These are phyloP conservation scores for Amorphotheca resinae DNA, from an alignment of 495 filamentous ascomycete species.

Conservation along the genomic window DNA sequence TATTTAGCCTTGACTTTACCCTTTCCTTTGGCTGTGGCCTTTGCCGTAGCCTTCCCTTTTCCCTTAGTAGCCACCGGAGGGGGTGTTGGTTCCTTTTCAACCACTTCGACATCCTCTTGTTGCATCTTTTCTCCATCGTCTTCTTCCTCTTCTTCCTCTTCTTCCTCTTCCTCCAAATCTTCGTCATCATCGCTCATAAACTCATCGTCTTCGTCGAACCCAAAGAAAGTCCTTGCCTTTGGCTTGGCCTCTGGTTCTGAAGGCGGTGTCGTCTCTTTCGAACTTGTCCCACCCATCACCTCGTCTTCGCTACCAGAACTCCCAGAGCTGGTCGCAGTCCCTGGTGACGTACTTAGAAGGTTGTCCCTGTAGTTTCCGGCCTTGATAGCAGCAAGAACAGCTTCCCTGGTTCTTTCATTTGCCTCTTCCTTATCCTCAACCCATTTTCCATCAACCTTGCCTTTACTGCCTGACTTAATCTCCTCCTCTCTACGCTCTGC, in stretches of 20 bases:
- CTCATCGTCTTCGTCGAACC: constrained; percentile 86
- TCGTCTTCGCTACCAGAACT: constrained; percentile 37
- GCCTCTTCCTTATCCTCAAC: constrained; percentile 83
- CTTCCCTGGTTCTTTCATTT: constrained; percentile 70
- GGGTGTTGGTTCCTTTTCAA: constrained; percentile 15
- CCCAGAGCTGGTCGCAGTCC: constrained; percentile 15
- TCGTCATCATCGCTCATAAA: constrained; percentile 73
- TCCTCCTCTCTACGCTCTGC: constrained; percentile 74
- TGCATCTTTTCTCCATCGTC: constrained; percentile 8
- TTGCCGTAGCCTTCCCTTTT: constrained; percentile 14
- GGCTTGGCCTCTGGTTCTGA: constrained; percentile 32
- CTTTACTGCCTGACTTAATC: constrained; percentile 53
- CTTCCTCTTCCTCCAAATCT: constrained; percentile 32
- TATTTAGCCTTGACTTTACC: constrained; percentile 19
- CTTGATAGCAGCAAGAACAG: constrained; percentile 66
- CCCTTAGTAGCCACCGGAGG: constrained; percentile 16
- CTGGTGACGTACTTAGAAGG: constrained; percentile 30
- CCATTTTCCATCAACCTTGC: constrained; percentile 79
- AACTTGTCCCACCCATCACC: constrained; percentile 24
- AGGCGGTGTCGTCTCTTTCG: constrained; percentile 24
- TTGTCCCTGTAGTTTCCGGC: constrained; percentile 46
- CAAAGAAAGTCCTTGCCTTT: constrained; percentile 49
- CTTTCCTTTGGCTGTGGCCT: constrained; percentile 17
- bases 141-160: constrained; percentile 29
- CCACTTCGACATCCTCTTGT: constrained; percentile 11